These are phyloP conservation scores for Pichia sp. DNA, from an alignment of 1,139 yeast genomes.

Conservation along the genomic window DNA sequence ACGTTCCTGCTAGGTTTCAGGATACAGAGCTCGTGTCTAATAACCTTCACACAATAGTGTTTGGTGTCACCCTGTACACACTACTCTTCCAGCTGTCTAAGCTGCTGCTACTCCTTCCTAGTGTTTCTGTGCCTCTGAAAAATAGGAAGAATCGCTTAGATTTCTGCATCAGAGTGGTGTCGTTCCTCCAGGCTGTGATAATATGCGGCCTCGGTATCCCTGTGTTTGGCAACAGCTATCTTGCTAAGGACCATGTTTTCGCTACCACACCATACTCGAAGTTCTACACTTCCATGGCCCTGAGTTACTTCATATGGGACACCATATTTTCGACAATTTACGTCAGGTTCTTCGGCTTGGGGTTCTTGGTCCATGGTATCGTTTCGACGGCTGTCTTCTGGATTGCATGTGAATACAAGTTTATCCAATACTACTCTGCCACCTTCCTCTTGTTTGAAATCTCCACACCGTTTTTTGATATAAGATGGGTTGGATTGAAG, in stretches of 20 bases:
- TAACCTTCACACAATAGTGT: constrained; percentile 26
- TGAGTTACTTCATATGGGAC: constrained; percentile 95
- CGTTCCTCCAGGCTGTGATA: constrained; percentile 72
- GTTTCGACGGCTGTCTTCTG: constrained; percentile 75
- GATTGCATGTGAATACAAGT: constrained; percentile 56
- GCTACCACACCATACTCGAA: constrained; percentile 73
- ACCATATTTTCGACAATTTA: constrained; percentile 57
- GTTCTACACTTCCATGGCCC: constrained; percentile 63
- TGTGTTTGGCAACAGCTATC: constrained; percentile 51
- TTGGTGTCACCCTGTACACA: constrained; percentile 40
- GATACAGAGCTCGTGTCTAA: constrained; percentile 30
- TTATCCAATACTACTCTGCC: constrained; percentile 79
- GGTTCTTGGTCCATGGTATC: constrained; percentile 81
- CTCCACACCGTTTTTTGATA: constrained; percentile 88
- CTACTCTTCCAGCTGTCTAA: constrained; percentile 41
- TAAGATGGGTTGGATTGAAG: constrained; percentile 85
- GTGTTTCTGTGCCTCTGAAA: constrained; percentile 35
- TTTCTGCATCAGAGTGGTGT: constrained; percentile 84
- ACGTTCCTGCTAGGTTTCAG: constrained; percentile 10
- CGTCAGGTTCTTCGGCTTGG: constrained; percentile 66
- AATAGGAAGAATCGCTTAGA: constrained; percentile 53
- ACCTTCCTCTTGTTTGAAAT: constrained; percentile 81
- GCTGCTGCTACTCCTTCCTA: constrained; percentile 37
- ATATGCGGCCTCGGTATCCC: constrained; percentile 56
- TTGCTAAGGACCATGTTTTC: constrained; percentile 50